Conservation (phyloP, 805 yeast species). For the Geotrichum ghanense region DNA sequence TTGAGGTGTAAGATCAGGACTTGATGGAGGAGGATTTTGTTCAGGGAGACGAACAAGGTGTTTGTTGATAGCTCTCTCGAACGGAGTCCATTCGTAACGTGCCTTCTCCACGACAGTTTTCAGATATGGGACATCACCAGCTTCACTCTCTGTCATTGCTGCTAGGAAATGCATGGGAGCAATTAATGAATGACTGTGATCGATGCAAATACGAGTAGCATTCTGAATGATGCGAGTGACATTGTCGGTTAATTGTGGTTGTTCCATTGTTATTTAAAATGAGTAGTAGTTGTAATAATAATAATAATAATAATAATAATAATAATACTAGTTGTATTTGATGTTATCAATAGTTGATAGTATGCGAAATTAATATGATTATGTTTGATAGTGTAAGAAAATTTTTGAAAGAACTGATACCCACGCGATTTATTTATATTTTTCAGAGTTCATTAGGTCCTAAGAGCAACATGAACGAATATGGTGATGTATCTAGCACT, state of each 20-base stretch:
- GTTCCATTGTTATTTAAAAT: conserved; percentile 7
- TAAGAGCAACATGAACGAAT: too few species aligned
- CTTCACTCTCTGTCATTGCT: conserved; percentile 66
- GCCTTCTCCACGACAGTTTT: conserved; percentile 78
- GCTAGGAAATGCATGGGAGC: conserved; percentile 86
- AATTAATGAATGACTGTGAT: conserved; percentile 72
- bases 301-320: not conserved
- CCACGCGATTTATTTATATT: too few species aligned
- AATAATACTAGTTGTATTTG: too few species aligned
- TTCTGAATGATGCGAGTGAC: conserved; percentile 71
- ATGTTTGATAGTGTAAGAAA: not conserved
- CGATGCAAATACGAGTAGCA: conserved; percentile 74
- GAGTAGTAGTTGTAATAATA: not conserved
- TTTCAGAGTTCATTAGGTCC: too few species aligned
- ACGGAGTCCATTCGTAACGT: conserved; percentile 72
- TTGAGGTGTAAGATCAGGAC: conserved; percentile 64
- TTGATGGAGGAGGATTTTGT: conserved; percentile 82
- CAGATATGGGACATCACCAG: conserved; percentile 51
- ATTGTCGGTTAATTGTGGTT: conserved; percentile 75
- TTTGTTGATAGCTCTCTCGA: conserved; percentile 72
- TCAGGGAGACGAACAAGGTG: conserved; percentile 76
- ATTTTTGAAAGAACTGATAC: too few species aligned
- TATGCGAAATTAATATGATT: not conserved
- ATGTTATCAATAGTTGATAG: not conserved
- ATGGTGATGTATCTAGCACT: too few species aligned